Base-by-base conservation (phyloP, 2,329 filamentous ascomycete genomes). In the Pseudogymnoascus sp. region DNA sequence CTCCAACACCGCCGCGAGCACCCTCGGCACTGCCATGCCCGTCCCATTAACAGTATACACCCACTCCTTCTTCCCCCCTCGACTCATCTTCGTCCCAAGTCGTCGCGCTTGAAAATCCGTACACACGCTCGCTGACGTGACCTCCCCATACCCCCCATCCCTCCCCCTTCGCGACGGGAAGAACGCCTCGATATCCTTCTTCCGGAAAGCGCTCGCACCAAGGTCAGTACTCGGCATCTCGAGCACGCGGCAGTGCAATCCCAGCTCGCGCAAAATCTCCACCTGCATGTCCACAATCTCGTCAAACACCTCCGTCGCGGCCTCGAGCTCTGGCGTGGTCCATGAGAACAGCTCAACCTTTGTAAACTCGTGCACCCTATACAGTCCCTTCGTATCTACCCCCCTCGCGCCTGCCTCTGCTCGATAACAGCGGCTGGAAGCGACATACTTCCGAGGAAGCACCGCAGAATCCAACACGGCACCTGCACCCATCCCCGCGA, bases 341-440 rank as follows among this genome's bases (percentile, higher is more conserved):
- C 95, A 99, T 0, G 89, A 92, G 73, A 99, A 97, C 81, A 99
- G 87, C 76, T 99, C 95, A 0, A 99, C 93, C 75, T 99, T 99
- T 28, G 92, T 96, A 77, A 99, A 99, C 76, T 99, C 95, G 76
- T 99, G 95, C 3, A 99, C 95, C 28, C 95, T 89, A 77, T 97
- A 99, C 1, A 99, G 79, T 4, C 95, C 95, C 77, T 96, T 97
- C 1, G 93, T 96, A 69, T 95, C 91, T 23, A 89, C 87, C 31
- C 95, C 95, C 40, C 93, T 83, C 0, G 92, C 90, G 34, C 95
- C 95, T 0, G 95, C 95, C 78, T 99, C 95, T 50, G 95, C 95
- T 61, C 95, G 89, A 77, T 96, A 99, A 79, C 93, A 96, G n/a
- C 95, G 84, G 63, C 91, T 96, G 1, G 90, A 86, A 14, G 90